These are phyloP conservation scores for Sisymbrium altissimum DNA, from an alignment of 345 rosid species.

Conservation along the genomic window DNA sequence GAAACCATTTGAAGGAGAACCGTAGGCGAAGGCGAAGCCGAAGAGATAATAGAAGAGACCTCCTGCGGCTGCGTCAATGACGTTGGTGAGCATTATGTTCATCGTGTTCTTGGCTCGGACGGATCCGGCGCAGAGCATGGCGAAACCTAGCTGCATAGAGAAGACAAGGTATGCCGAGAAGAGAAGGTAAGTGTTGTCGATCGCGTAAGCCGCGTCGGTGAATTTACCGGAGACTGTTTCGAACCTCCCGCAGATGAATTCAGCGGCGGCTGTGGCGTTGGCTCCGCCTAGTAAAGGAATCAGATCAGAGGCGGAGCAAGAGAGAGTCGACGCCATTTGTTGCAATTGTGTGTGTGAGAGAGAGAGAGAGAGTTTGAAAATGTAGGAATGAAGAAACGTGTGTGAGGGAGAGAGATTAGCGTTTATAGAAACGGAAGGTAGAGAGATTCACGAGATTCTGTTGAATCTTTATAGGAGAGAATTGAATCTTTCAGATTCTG, in stretches of 20 bases:
- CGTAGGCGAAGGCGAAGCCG: conserved; percentile 35
- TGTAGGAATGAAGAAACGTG: not conserved
- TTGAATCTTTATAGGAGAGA: conserved; percentile 15
- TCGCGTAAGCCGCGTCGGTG: conserved; percentile 36
- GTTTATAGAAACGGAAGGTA: conserved; percentile 14
- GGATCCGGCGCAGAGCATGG: conserved; percentile 50
- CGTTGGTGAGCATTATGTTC: conserved; percentile 45
- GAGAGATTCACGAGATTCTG: conserved; percentile 34
- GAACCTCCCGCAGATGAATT: conserved; percentile 33
- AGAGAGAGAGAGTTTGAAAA: not conserved
- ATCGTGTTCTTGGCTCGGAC: conserved; percentile 42
- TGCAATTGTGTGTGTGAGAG: not conserved
- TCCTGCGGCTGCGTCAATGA: conserved; percentile 39
- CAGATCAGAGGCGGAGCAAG: conserved; percentile 32
- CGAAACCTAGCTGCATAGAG: conserved; percentile 45
- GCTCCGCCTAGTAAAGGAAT: conserved; percentile 21
- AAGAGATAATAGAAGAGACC: conserved; percentile 36
- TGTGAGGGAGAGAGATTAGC: not conserved
- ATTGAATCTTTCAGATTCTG: conserved; percentile 28
- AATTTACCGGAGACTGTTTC: conserved; percentile 25
- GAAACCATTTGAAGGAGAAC: conserved; percentile 34
- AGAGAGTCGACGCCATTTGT: conserved; percentile 21
- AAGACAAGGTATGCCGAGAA: conserved; percentile 46
- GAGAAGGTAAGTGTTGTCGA: conserved; percentile 46
- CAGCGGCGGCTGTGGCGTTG: conserved; percentile 29